phyloP scores from a whole-genome alignment of 1,139 yeast species.

The Pneumocystis jirovecii region DNA sequence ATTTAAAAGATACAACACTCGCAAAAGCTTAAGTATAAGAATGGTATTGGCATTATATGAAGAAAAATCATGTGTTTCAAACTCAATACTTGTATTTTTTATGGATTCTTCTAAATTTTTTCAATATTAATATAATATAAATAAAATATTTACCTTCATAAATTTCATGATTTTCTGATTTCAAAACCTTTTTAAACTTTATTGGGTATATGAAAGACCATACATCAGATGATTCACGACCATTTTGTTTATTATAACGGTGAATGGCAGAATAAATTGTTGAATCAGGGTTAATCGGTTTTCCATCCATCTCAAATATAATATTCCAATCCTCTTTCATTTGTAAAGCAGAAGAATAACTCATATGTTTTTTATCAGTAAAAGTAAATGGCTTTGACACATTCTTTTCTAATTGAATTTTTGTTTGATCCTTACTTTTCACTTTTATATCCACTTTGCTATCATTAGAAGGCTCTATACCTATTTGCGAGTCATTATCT shows the following conservation, averaged over 20 bases:
- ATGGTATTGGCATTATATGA: conserved; percentile 34
- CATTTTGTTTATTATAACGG: conserved; percentile 5
- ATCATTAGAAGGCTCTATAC: conserved; percentile 1
- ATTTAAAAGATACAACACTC: conserved; percentile 38
- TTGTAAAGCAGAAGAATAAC: conserved; percentile 14
- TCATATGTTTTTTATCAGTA: conserved; percentile 3
- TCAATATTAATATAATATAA: neutral
- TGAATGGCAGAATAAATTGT: conserved; percentile 61
- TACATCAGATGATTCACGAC: neutral
- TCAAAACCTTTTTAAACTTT: conserved; percentile 33
- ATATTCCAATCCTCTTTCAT: conserved; percentile 29
- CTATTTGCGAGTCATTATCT: neutral
- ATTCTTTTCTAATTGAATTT: neutral
- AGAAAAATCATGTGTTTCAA: conserved; percentile 22
- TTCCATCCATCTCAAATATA: conserved; percentile 50
- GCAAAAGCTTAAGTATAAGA: conserved; percentile 38
- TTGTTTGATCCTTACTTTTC: neutral
- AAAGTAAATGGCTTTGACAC: neutral
- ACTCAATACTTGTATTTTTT: conserved; percentile 22
- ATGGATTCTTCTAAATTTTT: neutral
- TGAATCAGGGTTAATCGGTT: conserved; percentile 48
- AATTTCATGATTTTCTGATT: neutral
- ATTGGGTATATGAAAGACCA: conserved; percentile 34
- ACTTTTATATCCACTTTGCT: neutral
- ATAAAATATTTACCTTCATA: neutral